Conservation (phyloP, 2,329 filamentous ascomycete genomes). For the Graphilbum sp. region DNA sequence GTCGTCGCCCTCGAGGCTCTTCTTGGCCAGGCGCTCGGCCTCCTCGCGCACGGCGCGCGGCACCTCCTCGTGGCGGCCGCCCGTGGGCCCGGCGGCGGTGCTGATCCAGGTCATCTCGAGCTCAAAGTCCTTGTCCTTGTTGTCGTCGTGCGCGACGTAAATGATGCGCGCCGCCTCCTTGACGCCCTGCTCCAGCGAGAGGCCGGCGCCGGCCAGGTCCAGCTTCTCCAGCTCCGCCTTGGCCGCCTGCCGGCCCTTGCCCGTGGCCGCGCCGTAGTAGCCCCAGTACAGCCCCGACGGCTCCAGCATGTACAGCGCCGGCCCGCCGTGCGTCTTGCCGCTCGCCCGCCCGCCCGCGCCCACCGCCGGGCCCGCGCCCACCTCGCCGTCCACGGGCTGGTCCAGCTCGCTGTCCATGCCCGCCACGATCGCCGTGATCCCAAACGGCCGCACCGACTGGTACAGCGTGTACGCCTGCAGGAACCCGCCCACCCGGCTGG, state of each 20-base stretch:
- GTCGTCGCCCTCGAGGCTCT: slow-evolving; percentile 72
- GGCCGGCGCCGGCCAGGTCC: slow-evolving; percentile 53
- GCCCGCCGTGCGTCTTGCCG: slow-evolving; percentile 67
- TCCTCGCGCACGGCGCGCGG: slow-evolving; percentile 82
- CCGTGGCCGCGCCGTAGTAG: slow-evolving; percentile 94
- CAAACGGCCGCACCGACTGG: slow-evolving; percentile 90
- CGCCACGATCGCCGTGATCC: slow-evolving; percentile 84
- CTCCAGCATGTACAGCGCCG: slow-evolving; percentile 97
- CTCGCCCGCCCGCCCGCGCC: slow-evolving; percentile 71
- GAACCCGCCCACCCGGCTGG: slow-evolving; percentile 86
- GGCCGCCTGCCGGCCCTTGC: slow-evolving; percentile 89
- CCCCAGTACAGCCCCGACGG: slow-evolving; percentile 96
- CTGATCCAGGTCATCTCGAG: slow-evolving; percentile 99
- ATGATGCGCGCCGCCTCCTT: slow-evolving; percentile 97
- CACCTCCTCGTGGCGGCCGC: slow-evolving; percentile 84
- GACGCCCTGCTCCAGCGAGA: slow-evolving; percentile 73
- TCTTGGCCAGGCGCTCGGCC: slow-evolving; percentile 84
- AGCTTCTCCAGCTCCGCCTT: slow-evolving; percentile 98
- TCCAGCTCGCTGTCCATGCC: slow-evolving; percentile 87
- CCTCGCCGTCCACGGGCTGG: slow-evolving; percentile 74
- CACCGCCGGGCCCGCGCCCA: slow-evolving; percentile 60
- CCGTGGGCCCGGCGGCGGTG: slow-evolving; percentile 66
- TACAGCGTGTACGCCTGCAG: slow-evolving; percentile 96
- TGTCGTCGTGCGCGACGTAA: slow-evolving; percentile 94
- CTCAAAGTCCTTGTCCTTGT: slow-evolving; percentile 99